Conservation (phyloP, 2,329 filamentous ascomycete species). For the Pyricularia grisea region DNA sequence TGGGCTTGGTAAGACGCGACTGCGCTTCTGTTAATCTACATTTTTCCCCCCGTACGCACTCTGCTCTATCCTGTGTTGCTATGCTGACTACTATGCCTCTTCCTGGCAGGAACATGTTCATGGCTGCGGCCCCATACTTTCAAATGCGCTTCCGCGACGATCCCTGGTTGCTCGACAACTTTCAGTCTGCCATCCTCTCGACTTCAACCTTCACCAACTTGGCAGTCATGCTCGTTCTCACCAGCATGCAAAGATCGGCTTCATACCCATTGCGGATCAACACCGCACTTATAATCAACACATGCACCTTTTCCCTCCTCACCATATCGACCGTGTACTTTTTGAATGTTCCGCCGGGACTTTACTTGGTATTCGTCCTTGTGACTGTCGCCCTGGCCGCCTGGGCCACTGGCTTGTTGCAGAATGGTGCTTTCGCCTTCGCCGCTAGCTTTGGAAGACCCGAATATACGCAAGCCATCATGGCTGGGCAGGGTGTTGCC, state of each 20-base stretch:
- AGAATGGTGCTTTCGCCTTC: slow-evolving; percentile 92
- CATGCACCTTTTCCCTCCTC: slow-evolving; percentile 66
- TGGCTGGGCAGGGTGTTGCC: slow-evolving; percentile 87
- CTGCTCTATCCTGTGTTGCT: background rate
- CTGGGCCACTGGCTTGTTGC: slow-evolving; percentile 72
- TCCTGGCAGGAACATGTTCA: slow-evolving; percentile 82
- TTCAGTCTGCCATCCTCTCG: slow-evolving; percentile 82
- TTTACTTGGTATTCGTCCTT: slow-evolving; percentile 77
- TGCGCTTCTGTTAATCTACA: too few relatives aligned
- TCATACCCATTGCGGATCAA: slow-evolving; percentile 86
- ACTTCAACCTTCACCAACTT: slow-evolving; percentile 82
- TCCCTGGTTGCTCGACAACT: slow-evolving; percentile 66
- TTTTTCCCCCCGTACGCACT: background rate
- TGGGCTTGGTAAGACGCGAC: slow-evolving; percentile 73
- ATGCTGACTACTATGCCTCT: background rate
- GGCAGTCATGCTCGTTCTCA: slow-evolving; percentile 63
- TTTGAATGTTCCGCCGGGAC: slow-evolving; percentile 46
- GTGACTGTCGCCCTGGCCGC: slow-evolving; percentile 72
- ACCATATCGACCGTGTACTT: slow-evolving; percentile 70
- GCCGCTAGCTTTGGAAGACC: slow-evolving; percentile 74
- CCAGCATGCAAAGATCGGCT: slow-evolving; percentile 69
- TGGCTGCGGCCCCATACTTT: slow-evolving; percentile 91
- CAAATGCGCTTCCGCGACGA: slow-evolving; percentile 66
- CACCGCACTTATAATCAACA: slow-evolving; percentile 65
- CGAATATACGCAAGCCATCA: slow-evolving; percentile 92